Base-by-base conservation (phyloP, 164 flowering plant genomes). In the Stephania japonica region DNA sequence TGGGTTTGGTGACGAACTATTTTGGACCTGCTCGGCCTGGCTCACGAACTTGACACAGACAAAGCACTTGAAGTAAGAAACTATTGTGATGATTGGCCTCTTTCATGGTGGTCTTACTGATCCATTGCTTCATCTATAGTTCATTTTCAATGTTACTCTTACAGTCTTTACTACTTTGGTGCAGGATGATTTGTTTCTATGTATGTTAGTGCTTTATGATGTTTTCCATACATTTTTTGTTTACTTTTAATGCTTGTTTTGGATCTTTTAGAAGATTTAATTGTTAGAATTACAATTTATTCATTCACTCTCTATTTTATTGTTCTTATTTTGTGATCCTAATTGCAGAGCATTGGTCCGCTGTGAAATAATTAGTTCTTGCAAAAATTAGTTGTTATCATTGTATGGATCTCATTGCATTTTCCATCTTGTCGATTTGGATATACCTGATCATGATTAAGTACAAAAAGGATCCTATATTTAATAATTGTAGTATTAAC, bases 1-100 rank as follows among this genome's bases (percentile, higher is more conserved):
- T 93, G 98, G 98, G 98, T 47, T 80, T 93, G 81, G 87, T 87
- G 75, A 85, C 94, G 24, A 91, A 86, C 82, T 91, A 93, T 84
- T 75, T 88, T 13, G 92, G 92, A 7, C 90, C 92, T 80, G 73
- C 85, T 67, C 86, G 91, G 69, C 85, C 89, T n/a, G 80, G 79
- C 61, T 44, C 77, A 13, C 75, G 78, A 75, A 82, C 79, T 70
- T 86, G 53, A 32, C 21, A 23, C 69, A 3, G 5, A 18, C 56
- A 38, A 18, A 62, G 59, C 13, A 44, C 42, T 41, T 25, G 50
- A 67, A 68, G 72, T 67, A 47, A 63, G 69, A 27, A 65, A 38
- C 19, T 66, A 49, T 50, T 32, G 42, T 19, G 64, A 59, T 21
- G 64, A 59, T 19, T 16, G 12, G 53, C 53, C 16, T 14, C 53